phyloP scores from a whole-genome alignment of 2,329 filamentous ascomycete species.

The Diaporthe vexans region DNA sequence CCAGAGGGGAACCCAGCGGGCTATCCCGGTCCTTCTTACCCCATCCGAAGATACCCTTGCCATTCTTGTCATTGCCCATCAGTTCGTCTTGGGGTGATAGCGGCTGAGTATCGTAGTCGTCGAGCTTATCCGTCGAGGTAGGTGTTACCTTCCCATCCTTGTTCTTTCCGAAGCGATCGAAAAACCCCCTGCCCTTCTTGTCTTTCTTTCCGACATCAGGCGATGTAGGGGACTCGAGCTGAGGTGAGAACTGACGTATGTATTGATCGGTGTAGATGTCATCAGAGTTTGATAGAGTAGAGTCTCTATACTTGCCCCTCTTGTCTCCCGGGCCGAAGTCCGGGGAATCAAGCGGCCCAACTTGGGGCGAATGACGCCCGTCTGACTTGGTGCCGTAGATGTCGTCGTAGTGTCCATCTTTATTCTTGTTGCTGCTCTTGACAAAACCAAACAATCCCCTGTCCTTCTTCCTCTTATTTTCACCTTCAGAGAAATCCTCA shows the following conservation, averaged over 20 bases:
- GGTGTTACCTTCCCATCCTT: neutral
- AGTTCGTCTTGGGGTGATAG: neutral
- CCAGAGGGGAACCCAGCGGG: neutral
- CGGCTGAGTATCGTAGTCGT: neutral
- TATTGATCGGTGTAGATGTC: neutral
- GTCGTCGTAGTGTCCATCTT: neutral
- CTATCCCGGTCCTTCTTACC: neutral
- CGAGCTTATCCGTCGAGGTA: neutral
- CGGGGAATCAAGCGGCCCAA: neutral
- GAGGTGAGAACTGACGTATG: neutral
- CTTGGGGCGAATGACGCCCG: neutral
- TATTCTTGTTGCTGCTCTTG: neutral
- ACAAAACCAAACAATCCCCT: constrained; percentile 8
- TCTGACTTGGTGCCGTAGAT: neutral
- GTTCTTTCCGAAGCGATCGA: neutral
- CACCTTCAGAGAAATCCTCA: neutral
- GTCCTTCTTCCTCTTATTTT: constrained; percentile 23
- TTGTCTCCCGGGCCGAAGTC: constrained; percentile 4
- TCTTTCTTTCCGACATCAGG: constrained; percentile 15
- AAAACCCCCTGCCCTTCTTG: constrained; percentile 13
- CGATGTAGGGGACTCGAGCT: neutral
- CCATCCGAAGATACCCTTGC: neutral
- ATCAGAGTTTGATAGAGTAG: neutral
- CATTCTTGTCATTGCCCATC: constrained; percentile 4
- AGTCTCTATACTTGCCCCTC: neutral